Base-by-base conservation (phyloP, 805 yeast genomes). In the Monosporozyma siamensis region DNA sequence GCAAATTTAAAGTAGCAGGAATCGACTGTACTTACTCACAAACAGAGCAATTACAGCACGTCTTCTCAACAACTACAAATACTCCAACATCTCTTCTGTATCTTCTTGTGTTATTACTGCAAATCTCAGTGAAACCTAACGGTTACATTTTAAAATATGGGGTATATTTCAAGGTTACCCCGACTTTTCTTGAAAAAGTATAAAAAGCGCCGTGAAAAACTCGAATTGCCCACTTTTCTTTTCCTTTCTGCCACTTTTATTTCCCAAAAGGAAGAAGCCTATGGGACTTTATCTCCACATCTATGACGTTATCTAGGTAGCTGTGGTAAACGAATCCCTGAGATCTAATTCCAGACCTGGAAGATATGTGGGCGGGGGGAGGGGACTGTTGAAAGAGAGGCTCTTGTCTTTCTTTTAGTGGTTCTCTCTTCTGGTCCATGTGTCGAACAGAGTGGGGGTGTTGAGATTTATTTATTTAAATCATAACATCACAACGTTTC, bases 251-350 rank as follows among this genome's bases (percentile, higher is more conserved):
- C 18, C 29, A 3, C 22, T 23, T 17, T 29, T 32, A n/a, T n/a
- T n/a, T n/a, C n/a, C n/a, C n/a, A n/a, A n/a, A n/a, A n/a, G n/a
- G n/a, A 11, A 42, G 42, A 42, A 20, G 22, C 11, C 20, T 38
- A 45, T 54, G 71, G 74, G 71, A 52, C 44, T 53, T 52, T 70
- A 73, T 73, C 77, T 50, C 75, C 72, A 64, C 58, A 56, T 54
- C 63, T 65, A 60, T 65, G 74, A 56, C 68, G 48, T 44, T 39
- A 21, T 27, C 46, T 37, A 61, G 69, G 55, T 63, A 61, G 58
- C 54, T 52, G 62, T 66, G 76, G 76, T 74, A 75, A 75, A 75
- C 79, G 75, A 72, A 58, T 60, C 77, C 78, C 79, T 59, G 39
- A 74, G 44, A 74, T 47, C 38, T 55, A 32, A 39, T 41, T 43